Evolutionary conservation across 1,284 basidiomycete genomes (phyloP).

Genomic region (Neonothopanus nambi): DNA sequence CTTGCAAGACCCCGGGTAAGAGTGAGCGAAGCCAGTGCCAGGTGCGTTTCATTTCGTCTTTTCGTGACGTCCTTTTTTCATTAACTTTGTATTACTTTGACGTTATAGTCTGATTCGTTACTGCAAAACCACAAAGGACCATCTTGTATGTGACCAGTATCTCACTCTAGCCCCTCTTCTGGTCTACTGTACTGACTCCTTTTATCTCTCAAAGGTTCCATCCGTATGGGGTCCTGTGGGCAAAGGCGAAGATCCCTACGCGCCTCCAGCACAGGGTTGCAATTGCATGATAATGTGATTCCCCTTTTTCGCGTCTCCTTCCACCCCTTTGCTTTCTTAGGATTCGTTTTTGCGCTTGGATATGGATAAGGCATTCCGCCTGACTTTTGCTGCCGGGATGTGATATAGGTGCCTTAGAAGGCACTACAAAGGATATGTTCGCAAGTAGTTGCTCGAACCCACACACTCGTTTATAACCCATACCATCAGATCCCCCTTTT

Average conservation of each 20-base stretch:
- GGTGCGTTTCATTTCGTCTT: slow-evolving; percentile 49
- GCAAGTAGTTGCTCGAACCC: no score
- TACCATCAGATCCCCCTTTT: no score
- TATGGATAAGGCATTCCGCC: no score
- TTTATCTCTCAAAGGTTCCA: slow-evolving; percentile 60
- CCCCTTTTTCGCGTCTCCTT: not conserved
- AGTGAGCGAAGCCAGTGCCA: slow-evolving; percentile 89
- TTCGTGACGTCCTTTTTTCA: not conserved
- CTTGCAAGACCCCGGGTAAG: slow-evolving; percentile 83
- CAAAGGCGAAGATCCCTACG: slow-evolving; percentile 89
- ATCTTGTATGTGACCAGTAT: slow-evolving; percentile 27
- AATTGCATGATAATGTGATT: slow-evolving; percentile 10
- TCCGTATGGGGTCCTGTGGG: slow-evolving; percentile 92
- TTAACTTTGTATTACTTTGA: slow-evolving; percentile 28
- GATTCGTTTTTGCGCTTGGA: not conserved
- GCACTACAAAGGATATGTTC: not conserved
- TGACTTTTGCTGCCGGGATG: not conserved
- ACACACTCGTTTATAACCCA: no score
- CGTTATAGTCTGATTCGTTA: slow-evolving; percentile 78
- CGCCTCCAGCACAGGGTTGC: slow-evolving; percentile 48
- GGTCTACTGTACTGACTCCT: not conserved
- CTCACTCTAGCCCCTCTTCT: not conserved
- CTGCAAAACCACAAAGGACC: slow-evolving; percentile 89
- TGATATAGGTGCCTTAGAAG: no score
- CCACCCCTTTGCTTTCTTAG: not conserved